A percentile compares a stretch with the other conserved stretches of the same genome.
Evolutionary conservation across 2,329 filamentous ascomycete species (phyloP).

Genomic region (Diaporthe citrichinensis): DNA sequence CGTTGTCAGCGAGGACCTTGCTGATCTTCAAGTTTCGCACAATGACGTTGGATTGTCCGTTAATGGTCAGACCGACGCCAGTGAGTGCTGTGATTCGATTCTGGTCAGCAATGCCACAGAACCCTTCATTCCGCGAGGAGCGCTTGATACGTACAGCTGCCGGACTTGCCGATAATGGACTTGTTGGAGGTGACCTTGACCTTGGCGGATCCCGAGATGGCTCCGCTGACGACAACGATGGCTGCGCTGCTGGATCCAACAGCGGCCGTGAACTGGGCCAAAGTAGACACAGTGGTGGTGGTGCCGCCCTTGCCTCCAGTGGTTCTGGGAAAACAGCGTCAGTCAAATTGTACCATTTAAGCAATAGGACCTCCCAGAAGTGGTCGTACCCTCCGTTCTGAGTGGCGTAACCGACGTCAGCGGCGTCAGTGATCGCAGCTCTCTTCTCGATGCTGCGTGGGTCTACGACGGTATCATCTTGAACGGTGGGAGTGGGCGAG

Average conservation of each 20-base stretch:
- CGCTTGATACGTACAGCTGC: conserved; percentile 44
- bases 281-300: conserved; percentile 68
- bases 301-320: conserved; percentile 68
- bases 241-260: conserved; percentile 61
- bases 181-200: conserved; percentile 64
- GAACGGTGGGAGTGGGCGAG: conserved; percentile 23
- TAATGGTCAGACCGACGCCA: conserved; percentile 67
- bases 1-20: conserved; percentile 68
- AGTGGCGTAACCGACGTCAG: conserved; percentile 23
- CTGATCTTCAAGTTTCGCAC: conserved; percentile 73
- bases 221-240: conserved; percentile 61
- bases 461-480: conserved; percentile 10
- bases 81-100: conserved; percentile 47
- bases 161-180: conserved; percentile 61
- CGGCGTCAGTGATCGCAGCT: conserved; percentile 18
- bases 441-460: conserved; percentile 21
- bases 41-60: conserved; percentile 70
- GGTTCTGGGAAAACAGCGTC: conserved; percentile 53
- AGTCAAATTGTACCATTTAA: neutral
- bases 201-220: conserved; percentile 58
- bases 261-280: conserved; percentile 64
- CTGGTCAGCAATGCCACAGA: neutral
- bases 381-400: conserved; percentile 30
- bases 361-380: too few relatives aligned
- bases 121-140: neutral